Evolutionary conservation across 2,329 filamentous ascomycete genomes (phyloP).

Genomic region (Ophiostoma quercus): DNA sequence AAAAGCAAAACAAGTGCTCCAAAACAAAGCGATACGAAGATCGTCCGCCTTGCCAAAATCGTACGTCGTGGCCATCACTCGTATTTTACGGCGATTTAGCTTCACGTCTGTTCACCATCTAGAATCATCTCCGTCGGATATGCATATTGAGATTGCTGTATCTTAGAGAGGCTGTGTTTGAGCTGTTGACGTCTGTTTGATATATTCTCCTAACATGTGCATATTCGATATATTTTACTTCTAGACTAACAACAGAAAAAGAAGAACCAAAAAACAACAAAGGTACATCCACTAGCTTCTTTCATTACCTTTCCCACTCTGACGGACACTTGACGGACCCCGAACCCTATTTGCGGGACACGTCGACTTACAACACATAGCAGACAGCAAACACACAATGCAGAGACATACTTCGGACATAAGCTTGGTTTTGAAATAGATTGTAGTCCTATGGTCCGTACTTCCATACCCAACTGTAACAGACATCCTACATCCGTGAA

Average conservation of each 20-base stretch:
- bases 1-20: neutral
- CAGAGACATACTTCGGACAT: neutral
- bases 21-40: neutral
- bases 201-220: neutral
- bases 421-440: neutral
- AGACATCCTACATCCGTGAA: neutral
- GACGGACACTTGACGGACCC: conserved; percentile 17
- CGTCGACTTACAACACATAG: neutral
- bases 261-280: neutral
- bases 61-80: neutral
- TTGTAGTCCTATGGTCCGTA: neutral
- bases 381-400: neutral
- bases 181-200: neutral
- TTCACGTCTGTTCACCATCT: neutral
- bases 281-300: neutral
- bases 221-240: neutral
- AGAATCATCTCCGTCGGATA: neutral
- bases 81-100: neutral
- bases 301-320: conserved; percentile 1
- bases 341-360: conserved; percentile 8
- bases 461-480: neutral
- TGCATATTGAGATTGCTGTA: neutral
- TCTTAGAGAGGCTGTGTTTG: neutral
- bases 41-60: neutral
- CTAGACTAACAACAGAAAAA: neutral